These are phyloP conservation scores for Phaffia australis DNA, from an alignment of 768 basidiomycete species.

Conservation along the genomic window DNA sequence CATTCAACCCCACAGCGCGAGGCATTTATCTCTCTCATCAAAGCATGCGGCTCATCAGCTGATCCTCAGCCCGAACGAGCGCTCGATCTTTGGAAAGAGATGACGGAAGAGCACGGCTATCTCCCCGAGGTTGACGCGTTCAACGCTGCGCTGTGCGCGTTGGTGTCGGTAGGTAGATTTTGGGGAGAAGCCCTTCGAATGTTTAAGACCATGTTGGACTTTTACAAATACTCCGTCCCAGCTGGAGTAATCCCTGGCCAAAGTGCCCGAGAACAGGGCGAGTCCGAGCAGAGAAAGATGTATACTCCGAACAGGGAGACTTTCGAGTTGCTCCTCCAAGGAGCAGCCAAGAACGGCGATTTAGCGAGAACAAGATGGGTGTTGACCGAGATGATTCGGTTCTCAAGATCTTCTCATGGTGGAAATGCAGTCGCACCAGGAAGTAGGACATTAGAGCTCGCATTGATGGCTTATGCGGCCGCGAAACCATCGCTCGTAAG, in stretches of 20 bases:
- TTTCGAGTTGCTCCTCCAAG: slow-evolving; percentile 77
- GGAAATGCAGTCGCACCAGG: slow-evolving; percentile 39
- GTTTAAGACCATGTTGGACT: slow-evolving; percentile 75
- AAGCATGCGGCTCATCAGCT: slow-evolving; percentile 53
- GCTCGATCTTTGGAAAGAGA: slow-evolving; percentile 83
- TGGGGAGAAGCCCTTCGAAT: slow-evolving; percentile 74
- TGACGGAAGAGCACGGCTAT: slow-evolving; percentile 62
- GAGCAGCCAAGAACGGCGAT: slow-evolving; percentile 77
- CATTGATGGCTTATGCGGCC: slow-evolving; percentile 78
- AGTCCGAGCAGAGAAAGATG: slow-evolving; percentile 39
- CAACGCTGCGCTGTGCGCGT: slow-evolving; percentile 71
- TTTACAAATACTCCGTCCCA: slow-evolving; percentile 50
- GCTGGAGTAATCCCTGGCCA: too few relatives aligned
- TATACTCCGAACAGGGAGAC: slow-evolving; percentile 53
- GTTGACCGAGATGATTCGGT: slow-evolving; percentile 64
- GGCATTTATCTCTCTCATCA: slow-evolving; percentile 77
- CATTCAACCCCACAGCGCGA: slow-evolving; percentile 64
- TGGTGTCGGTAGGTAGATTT: slow-evolving; percentile 38
- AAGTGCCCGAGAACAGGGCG: background rate
- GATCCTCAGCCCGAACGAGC: slow-evolving; percentile 78
- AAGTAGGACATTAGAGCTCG: slow-evolving; percentile 63
- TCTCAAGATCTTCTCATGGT: slow-evolving; percentile 27
- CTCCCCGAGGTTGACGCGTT: slow-evolving; percentile 60
- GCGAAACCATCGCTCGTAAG: slow-evolving; percentile 62
- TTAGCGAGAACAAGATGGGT: slow-evolving; percentile 77